Conservation (phyloP, 1,139 yeast species). For the Kurtzmaniella quercitrusa region DNA sequence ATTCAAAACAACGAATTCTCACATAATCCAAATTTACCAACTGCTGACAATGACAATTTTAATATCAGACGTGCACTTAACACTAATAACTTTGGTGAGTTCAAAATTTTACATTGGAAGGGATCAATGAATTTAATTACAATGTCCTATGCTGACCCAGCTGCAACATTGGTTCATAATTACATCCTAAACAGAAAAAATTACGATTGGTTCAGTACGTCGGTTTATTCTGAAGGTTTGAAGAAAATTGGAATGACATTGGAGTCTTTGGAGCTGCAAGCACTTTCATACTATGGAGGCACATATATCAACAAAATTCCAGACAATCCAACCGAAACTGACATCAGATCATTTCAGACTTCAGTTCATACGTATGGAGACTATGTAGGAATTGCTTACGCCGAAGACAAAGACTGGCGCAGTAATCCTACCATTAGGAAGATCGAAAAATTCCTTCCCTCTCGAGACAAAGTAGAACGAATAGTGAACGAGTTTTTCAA, state of each 20-base stretch:
- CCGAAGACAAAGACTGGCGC: not conserved
- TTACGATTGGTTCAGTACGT: not conserved
- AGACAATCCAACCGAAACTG: not conserved
- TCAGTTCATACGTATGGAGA: not conserved
- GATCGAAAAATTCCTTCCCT: not conserved
- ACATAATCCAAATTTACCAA: not conserved
- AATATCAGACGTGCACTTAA: not conserved
- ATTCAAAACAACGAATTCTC: not conserved
- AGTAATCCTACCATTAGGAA: not conserved
- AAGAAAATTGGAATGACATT: not conserved
- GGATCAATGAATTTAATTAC: not conserved
- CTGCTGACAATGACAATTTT: not conserved
- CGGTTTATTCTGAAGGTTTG: not conserved
- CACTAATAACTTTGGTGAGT: not conserved
- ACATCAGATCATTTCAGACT: not conserved
- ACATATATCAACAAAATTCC: not conserved
- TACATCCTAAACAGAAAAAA: not conserved
- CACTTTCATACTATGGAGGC: not conserved
- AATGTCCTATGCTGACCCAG: not conserved
- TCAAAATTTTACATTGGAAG: not conserved
- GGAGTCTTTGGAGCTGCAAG: not conserved
- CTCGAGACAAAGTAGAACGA: not conserved
- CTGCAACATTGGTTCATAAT: not conserved
- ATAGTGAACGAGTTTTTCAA: slow-evolving; percentile 35
- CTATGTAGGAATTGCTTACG: not conserved